phyloP scores from a whole-genome alignment of 805 yeast species.

The Wickerhamomyces kurtzmanii region DNA sequence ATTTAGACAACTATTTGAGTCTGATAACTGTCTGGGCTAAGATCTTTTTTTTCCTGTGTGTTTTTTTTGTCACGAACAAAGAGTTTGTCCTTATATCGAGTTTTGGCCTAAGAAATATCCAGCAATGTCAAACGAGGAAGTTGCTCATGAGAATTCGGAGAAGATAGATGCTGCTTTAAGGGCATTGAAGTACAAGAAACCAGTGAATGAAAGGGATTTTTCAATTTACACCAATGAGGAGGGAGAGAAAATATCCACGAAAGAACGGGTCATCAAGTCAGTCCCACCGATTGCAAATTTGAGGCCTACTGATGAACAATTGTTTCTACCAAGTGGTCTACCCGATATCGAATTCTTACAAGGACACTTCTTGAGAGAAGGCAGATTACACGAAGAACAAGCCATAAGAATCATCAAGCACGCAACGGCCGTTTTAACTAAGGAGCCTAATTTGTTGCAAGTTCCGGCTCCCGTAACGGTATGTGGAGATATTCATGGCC shows the following conservation, averaged over 20 bases:
- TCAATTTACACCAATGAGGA: conserved; percentile 37
- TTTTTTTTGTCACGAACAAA: too few relatives aligned
- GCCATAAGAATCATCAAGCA: conserved; percentile 52
- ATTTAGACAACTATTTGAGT: too few relatives aligned
- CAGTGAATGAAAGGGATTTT: conserved; percentile 25
- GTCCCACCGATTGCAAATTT: conserved; percentile 61
- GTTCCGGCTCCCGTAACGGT: conserved; percentile 93
- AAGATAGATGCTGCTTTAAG: conserved; percentile 59
- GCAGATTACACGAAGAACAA: conserved; percentile 65
- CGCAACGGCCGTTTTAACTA: conserved; percentile 53
- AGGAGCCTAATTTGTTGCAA: conserved; percentile 71
- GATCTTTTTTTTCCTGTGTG: too few relatives aligned
- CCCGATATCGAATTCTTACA: conserved; percentile 69
- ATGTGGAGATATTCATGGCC: conserved; percentile 98
- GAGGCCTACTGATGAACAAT: conserved; percentile 57
- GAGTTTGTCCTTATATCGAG: too few relatives aligned
- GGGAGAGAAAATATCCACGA: conserved; percentile 38
- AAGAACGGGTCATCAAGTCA: conserved; percentile 33
- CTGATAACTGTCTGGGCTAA: too few relatives aligned
- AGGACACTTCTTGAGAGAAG: conserved; percentile 72
- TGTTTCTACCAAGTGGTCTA: conserved; percentile 51
- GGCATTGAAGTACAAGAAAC: conserved; percentile 42
- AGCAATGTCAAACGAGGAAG: too few relatives aligned
- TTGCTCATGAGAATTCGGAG: conserved; percentile 35
- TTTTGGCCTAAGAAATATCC: too few relatives aligned